A percentile compares a stretch with the other conserved stretches of the same genome.
These are phyloP conservation scores for Babesia ovata DNA, from an alignment of 169 alveolate species.

Conservation along the genomic window DNA sequence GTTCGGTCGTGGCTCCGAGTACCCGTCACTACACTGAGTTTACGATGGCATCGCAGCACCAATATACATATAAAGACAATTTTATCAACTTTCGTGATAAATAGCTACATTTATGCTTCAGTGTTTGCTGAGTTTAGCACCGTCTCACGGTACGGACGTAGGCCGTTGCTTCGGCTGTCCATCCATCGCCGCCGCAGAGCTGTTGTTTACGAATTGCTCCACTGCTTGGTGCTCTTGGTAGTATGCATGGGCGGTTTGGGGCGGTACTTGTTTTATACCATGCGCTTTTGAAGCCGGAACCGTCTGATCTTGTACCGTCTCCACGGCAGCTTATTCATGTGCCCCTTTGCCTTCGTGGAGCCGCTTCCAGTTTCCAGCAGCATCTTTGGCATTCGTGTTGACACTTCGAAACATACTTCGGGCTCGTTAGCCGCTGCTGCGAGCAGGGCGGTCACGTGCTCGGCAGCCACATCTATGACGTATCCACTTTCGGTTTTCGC, in stretches of 20 bases:
- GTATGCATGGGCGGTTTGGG: not conserved
- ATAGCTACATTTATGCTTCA: no score
- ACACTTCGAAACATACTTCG: constrained; percentile 26
- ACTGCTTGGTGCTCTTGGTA: no score
- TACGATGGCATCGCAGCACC: no score
- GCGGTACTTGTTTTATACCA: not conserved
- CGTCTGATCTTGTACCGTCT: constrained; percentile 26
- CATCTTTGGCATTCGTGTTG: constrained; percentile 29
- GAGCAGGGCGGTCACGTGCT: constrained; percentile 13
- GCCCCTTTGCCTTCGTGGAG: constrained; percentile 18
- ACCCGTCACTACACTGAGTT: no score
- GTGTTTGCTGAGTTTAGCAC: no score
- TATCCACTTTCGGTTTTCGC: constrained; percentile 34
- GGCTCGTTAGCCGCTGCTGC: constrained; percentile 22
- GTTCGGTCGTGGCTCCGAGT: no score
- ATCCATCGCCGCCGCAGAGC: no score
- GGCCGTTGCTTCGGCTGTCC: no score
- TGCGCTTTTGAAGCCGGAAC: constrained; percentile 29
- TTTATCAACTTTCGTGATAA: no score
- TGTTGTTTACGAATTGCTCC: no score
- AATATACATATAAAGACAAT: no score
- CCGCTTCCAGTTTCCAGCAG: constrained; percentile 7
- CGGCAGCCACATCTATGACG: constrained; percentile 40
- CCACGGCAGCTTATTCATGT: constrained; percentile 42
- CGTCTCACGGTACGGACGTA: no score